These are phyloP conservation scores for Eremochloa ophiuroides DNA, from an alignment of 176 grass and related monocot genomes.

Conservation along the genomic window DNA sequence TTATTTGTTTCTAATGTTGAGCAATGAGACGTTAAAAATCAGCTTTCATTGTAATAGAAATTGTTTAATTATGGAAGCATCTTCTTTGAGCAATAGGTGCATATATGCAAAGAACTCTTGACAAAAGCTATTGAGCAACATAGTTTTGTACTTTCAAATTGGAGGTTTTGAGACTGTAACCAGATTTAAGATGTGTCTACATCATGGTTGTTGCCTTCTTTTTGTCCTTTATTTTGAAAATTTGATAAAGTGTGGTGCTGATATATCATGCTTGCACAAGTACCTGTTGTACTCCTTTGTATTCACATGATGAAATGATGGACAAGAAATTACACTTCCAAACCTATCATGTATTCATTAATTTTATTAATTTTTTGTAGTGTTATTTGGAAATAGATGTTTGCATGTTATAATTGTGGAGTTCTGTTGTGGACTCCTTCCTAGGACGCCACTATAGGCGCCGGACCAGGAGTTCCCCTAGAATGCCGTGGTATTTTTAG, in stretches of 20 bases:
- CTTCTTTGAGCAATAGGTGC: not conserved
- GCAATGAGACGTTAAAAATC: not conserved
- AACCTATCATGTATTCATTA: not conserved
- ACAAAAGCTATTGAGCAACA: not conserved
- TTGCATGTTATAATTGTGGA: not conserved
- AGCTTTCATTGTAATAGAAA: not conserved
- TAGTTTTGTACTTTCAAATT: not conserved
- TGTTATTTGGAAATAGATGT: not conserved
- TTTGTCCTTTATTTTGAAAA: not conserved
- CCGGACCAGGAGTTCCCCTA: too few species aligned
- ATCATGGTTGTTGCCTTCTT: not conserved
- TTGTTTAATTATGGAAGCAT: conserved; percentile 6
- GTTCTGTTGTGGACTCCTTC: too few species aligned
- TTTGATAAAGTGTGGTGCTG: not conserved
- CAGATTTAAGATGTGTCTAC: not conserved
- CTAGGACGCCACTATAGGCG: too few species aligned
- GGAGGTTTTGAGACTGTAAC: not conserved
- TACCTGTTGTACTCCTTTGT: not conserved
- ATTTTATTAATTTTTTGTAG: not conserved
- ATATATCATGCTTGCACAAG: not conserved
- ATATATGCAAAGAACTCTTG: not conserved
- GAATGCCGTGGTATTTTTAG: too few species aligned
- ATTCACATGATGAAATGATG: not conserved
- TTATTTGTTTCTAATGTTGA: conserved; percentile 1
- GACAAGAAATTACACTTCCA: not conserved